phyloP scores from a whole-genome alignment of 2,329 filamentous ascomycete genomes.

The Colletotrichum sublineola region DNA sequence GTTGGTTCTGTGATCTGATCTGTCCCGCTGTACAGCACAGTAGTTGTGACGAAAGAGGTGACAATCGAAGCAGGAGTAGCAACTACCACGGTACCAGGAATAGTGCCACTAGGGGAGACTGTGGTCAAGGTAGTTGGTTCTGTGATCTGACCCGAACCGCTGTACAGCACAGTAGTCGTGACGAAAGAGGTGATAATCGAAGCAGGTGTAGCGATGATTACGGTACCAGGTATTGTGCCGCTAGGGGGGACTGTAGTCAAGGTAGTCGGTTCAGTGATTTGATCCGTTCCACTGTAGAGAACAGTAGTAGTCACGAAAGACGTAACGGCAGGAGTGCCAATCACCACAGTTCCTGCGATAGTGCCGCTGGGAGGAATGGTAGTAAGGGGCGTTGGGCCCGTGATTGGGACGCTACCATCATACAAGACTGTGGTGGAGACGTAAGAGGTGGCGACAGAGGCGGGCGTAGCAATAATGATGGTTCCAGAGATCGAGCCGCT shows the following conservation, averaged over 20 bases:
- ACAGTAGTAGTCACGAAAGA: slow-evolving; percentile 15
- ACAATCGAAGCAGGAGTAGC: background rate
- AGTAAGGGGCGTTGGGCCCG: background rate
- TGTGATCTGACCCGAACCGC: slow-evolving; percentile 7
- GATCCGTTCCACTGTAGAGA: background rate
- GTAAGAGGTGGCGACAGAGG: slow-evolving; percentile 23
- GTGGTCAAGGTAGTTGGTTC: slow-evolving; percentile 12
- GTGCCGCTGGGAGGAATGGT: background rate
- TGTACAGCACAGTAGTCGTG: background rate
- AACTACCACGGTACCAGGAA: slow-evolving; percentile 26
- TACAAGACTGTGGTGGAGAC: slow-evolving; percentile 22
- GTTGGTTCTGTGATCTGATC: background rate
- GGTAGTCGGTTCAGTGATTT: slow-evolving; percentile 1
- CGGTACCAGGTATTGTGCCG: background rate
- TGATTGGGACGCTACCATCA: slow-evolving; percentile 18
- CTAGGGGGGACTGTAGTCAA: background rate
- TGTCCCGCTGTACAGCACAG: background rate
- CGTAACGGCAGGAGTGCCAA: background rate
- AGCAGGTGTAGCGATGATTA: background rate
- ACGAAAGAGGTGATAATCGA: background rate
- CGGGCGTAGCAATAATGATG: slow-evolving; percentile 24
- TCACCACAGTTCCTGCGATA: background rate
- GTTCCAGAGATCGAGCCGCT: slow-evolving; percentile 30
- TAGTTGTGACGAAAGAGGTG: background rate
- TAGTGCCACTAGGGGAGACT: slow-evolving; percentile 3